Evolutionary conservation across 768 basidiomycete genomes (phyloP).

Genomic region (Panellus pusillus): DNA sequence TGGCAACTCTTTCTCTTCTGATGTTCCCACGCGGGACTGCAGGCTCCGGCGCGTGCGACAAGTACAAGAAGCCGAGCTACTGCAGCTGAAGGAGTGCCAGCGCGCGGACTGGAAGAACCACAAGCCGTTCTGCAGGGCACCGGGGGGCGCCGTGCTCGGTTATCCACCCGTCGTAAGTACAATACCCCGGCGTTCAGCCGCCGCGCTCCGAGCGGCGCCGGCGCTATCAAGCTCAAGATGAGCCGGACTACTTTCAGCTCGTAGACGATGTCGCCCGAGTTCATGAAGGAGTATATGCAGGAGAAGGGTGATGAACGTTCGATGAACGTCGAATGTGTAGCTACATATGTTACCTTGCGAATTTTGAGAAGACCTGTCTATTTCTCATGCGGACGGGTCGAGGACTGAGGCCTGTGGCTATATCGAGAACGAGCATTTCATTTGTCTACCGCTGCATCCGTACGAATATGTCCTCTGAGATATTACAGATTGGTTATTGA

Average conservation of each 20-base stretch:
- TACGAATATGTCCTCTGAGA: too few relatives aligned
- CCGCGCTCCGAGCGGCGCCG: not conserved
- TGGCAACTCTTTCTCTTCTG: not conserved
- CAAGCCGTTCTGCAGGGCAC: slow-evolving; percentile 35
- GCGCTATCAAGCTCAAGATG: not conserved
- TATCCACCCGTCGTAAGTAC: slow-evolving; percentile 21
- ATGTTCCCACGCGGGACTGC: not conserved
- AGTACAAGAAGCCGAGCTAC: slow-evolving; percentile 21
- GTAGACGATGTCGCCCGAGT: not conserved
- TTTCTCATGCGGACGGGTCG: too few relatives aligned
- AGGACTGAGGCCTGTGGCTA: too few relatives aligned
- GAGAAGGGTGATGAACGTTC: not conserved
- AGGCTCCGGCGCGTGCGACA: slow-evolving; percentile 18
- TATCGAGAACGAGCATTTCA: too few relatives aligned
- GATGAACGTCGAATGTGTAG: not conserved
- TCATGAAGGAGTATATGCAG: not conserved
- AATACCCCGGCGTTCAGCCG: not conserved
- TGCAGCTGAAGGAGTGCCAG: slow-evolving; percentile 19
- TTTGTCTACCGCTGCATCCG: too few relatives aligned
- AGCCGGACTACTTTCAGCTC: not conserved
- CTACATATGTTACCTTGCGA: too few relatives aligned
- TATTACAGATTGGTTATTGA: too few relatives aligned
- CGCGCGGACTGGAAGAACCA: slow-evolving; percentile 34
- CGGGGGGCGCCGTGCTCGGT: slow-evolving; percentile 32
- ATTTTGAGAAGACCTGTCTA: too few relatives aligned